Conservation (phyloP, 2,329 filamentous ascomycete species). For the Aspergillus sp. region DNA sequence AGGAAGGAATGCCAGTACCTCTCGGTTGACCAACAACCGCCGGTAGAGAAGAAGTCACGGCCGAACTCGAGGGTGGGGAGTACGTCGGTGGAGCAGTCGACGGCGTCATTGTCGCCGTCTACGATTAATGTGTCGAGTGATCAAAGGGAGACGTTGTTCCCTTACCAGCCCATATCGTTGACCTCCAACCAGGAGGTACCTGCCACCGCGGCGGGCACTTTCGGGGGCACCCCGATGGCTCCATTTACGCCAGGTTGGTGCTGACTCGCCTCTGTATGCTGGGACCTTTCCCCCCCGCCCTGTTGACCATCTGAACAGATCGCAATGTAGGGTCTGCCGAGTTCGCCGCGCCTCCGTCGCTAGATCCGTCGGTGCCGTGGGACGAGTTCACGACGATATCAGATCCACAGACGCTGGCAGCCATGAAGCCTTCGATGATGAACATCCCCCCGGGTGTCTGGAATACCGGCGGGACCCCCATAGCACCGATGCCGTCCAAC, state of each 20-base stretch:
- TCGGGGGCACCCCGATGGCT: slow-evolving; percentile 24
- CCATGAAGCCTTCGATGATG: slow-evolving; percentile 25
- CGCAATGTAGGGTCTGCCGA: slow-evolving; percentile 19
- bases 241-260: slow-evolving; percentile 28
- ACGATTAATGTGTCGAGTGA: slow-evolving; percentile 20
- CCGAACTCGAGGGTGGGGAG: slow-evolving; percentile 37
- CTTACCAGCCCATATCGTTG: slow-evolving; percentile 27
- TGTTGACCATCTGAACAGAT: slow-evolving; percentile 13
- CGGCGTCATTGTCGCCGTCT: slow-evolving; percentile 41
- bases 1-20: slow-evolving; percentile 93
- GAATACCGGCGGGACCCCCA: slow-evolving; percentile 19
- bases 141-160: slow-evolving; percentile 27
- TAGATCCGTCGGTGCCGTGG: slow-evolving; percentile 29
- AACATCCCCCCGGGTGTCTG: slow-evolving; percentile 24
- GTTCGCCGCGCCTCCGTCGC: slow-evolving; percentile 20
- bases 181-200: slow-evolving; percentile 26
- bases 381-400: slow-evolving; percentile 29
- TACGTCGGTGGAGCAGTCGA: slow-evolving; percentile 37
- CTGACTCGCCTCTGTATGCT: not conserved
- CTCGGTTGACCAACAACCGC: slow-evolving; percentile 69
- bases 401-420: slow-evolving; percentile 26
- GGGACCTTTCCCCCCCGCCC: not conserved
- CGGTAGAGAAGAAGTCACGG: slow-evolving; percentile 40
- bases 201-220: slow-evolving; percentile 21
- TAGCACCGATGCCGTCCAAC: slow-evolving; percentile 17